Base-by-base conservation (phyloP, 768 basidiomycete genomes). In the Lentinula sp. region DNA sequence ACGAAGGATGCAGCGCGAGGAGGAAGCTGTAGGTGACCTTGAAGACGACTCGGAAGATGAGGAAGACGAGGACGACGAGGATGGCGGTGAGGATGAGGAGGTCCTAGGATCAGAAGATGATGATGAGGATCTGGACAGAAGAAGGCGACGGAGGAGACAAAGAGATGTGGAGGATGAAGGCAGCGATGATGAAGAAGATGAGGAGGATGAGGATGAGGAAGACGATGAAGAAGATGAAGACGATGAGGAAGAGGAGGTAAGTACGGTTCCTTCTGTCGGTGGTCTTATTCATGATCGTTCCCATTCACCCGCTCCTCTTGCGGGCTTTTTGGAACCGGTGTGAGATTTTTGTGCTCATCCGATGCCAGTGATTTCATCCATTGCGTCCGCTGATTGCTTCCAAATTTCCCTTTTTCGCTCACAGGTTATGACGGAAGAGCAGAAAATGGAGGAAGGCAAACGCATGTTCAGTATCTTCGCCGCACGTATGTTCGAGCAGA, bases 401-500 rank as follows among this genome's bases (percentile, higher is more conserved):
- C 60, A 4, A 41, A 15, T 63, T 20, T 53, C 63, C 55, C 51
- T 61, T 56, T 56, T 20, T 36, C 59, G 64, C 54, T n/a, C 48
- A 59, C 65, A 89, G 86, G 79, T 83, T 51, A 85, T 96, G 84
- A 95, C 95, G 2, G 95, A 98, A 73, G 91, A 93, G 73, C 93
- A 98, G 76, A 95, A 96, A 76, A 95, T 96, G 90, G 96, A 98
- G 74, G 97, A 98, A 76, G 97, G 97, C 66, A 94, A 95, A 73
- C 85, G 93, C 55, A 99, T 99, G 97, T 99, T 99, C 79, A 95
- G 94, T 65, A 97, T 99, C 74, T 99, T 99, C 68, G 97, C 97
- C 15, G 97, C 97, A 46, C 86, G 97, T 58, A 97, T 98, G 95
- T 98, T 99, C 73, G 97, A 99, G 76, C 96, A 98, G 74, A 88